Evolutionary conservation across 331 rosid species (phyloP), one percentile per base, ranked within the genome.

Genomic region (Telfairia occidentalis): DNA sequence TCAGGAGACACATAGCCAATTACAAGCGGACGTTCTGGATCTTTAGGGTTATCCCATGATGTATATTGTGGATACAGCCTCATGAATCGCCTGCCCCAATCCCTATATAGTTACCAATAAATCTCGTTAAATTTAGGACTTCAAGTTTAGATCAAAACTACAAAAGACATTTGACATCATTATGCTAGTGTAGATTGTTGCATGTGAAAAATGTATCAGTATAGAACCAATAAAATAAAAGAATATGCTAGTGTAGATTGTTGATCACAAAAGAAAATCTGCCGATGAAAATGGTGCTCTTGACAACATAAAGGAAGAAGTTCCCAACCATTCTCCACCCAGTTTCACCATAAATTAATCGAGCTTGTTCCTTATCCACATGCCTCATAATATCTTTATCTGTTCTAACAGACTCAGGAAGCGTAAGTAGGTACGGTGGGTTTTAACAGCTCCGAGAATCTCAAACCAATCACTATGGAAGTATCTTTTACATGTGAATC

Each of bases 1-100:
- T 93, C 98, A 4, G 98, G 98, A 83, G 98, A 93, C 18, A 93
- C 86, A 59, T 93, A 93, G 89, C 98, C 98, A 77, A 93, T 91
- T 69, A 93, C 87, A 67, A 93, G 90, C 66, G 97, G 91, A 38
- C 98, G 92, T 9, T 93, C 94, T 13, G 90, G 92, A 57, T 93
- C 98, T 86, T 89, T 93, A 7, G 85, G 59, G 82, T 93, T 93
- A 76, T 88, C 92, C 97, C 98, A 93, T 40, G 90, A 85, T 50
- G 90, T 77, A 84, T 83, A 81, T 45, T 88, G 98, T 57, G 86
- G 82, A 83, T 74, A 91, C 80, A 93, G 81, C 87, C 90, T 84
- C 96, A 87, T 90, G 83, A 93, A 90, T 77, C 96, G 96, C 86
- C 82, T 81, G 71, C 97, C 98, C 98, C 98, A 93, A 79, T 93